phyloP scores from a whole-genome alignment of 129 eudicot genomes.

The Pseudognaphalium luteoalbum region DNA sequence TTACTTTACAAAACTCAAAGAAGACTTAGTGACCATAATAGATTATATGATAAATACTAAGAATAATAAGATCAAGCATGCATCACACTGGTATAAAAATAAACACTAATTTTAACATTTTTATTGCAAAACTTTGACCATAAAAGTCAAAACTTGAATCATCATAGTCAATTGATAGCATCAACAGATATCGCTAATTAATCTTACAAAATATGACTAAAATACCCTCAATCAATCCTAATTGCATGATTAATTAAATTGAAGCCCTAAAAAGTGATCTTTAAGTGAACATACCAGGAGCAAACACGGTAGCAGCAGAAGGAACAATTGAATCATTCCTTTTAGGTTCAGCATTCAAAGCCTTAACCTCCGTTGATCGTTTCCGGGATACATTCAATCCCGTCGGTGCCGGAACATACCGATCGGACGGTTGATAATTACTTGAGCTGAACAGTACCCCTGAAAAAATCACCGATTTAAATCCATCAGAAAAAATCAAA shows the following conservation, averaged over 20 bases:
- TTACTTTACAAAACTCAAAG: not conserved
- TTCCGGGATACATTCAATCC: conserved; percentile 43
- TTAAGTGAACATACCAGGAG: conserved; percentile 53
- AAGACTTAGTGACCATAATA: not conserved
- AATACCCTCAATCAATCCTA: not conserved
- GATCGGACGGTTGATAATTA: conserved; percentile 60
- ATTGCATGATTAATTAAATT: not conserved
- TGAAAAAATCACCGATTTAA: conserved; percentile 14
- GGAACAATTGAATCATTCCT: conserved; percentile 74
- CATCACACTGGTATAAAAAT: not conserved
- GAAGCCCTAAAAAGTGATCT: not conserved
- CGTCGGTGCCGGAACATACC: conserved; percentile 30
- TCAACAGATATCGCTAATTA: not conserved
- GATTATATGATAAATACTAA: not conserved
- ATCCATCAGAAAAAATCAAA: not conserved
- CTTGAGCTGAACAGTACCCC: conserved; percentile 51
- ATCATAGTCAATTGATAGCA: not conserved
- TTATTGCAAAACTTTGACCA: not conserved
- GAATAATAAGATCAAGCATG: not conserved
- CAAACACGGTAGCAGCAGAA: conserved; percentile 64
- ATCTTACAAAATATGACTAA: not conserved
- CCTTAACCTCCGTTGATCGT: conserved; percentile 45
- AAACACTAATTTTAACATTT: too few species aligned
- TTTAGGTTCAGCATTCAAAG: conserved; percentile 71
- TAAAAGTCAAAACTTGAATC: not conserved